Percentiles rank a stretch among this genome's conserved stretches.
phyloP scores from a whole-genome alignment of 495 filamentous ascomycete genomes.

The Trichocladium uniseriatum region DNA sequence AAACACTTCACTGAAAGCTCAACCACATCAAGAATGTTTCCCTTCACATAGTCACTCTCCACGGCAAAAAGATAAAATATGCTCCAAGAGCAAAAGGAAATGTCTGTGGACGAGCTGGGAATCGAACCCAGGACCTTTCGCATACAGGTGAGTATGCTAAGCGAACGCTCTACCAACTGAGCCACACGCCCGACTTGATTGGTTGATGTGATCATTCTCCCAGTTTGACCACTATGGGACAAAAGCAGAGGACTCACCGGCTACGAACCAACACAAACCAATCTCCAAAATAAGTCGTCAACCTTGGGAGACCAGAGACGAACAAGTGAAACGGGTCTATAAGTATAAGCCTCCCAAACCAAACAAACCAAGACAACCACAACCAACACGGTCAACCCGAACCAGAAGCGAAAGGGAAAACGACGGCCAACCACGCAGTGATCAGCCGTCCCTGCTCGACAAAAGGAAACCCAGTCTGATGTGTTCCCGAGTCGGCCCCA shows the following conservation, averaged over 20 bases:
- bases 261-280: not conserved
- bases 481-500: no score
- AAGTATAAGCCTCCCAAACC: not conserved
- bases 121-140: conserved; percentile 25
- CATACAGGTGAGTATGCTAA: conserved; percentile 17
- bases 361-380: not conserved
- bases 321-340: not conserved
- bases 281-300: no score
- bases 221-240: no score
- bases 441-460: not conserved
- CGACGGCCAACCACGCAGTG: not conserved
- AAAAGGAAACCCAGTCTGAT: not conserved
- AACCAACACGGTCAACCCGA: not conserved
- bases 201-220: not conserved
- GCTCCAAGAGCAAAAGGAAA: not conserved
- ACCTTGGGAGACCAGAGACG: no score
- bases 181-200: conserved; percentile 13
- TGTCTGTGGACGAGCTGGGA: conserved; percentile 18
- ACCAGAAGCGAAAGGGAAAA: not conserved
- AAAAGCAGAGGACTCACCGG: not conserved
- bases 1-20: no score
- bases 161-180: conserved; percentile 24
- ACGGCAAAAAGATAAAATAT: no score
- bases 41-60: no score
- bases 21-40: no score